These are phyloP conservation scores for Ganoderma sinense DNA, from an alignment of 1,284 basidiomycete species.

Conservation along the genomic window DNA sequence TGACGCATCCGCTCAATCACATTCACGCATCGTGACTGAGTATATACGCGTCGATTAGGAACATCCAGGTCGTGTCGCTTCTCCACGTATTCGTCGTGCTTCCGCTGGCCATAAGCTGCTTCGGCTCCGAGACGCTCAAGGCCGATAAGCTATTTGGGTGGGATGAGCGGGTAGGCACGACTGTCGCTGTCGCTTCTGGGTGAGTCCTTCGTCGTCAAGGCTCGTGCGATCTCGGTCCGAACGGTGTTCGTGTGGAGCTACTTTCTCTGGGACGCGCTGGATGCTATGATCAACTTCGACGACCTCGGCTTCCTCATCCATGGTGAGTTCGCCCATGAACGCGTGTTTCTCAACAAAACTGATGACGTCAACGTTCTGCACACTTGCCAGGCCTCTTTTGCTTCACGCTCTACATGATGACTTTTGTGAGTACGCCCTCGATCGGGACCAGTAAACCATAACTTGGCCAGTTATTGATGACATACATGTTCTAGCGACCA, in stretches of 20 bases:
- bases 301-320: conserved; percentile 72
- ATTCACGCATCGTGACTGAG: not conserved
- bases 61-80: conserved; percentile 62
- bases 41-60: conserved; percentile 41
- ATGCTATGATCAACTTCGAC: conserved; percentile 60
- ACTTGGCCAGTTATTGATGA: not conserved
- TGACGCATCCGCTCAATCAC: not conserved
- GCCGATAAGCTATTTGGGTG: conserved; percentile 64
- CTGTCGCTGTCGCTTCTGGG: conserved; percentile 63
- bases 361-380: not conserved
- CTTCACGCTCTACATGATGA: conserved; percentile 62
- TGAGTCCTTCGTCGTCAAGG: conserved; percentile 40
- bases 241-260: conserved; percentile 43
- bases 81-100: conserved; percentile 61
- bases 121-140: conserved; percentile 47
- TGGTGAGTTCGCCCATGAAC: conserved; percentile 45
- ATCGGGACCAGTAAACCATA: not conserved
- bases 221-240: not conserved
- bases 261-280: conserved; percentile 72
- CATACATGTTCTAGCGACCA: conserved; percentile 56
- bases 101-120: conserved; percentile 53
- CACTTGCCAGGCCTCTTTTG: conserved; percentile 58
- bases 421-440: conserved; percentile 57
- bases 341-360: no score
- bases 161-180: conserved; percentile 55